Percentiles rank a stretch among this genome's conserved stretches.
phyloP scores from a whole-genome alignment of 108 stramenopile species.

The Epithemia pelagica region DNA sequence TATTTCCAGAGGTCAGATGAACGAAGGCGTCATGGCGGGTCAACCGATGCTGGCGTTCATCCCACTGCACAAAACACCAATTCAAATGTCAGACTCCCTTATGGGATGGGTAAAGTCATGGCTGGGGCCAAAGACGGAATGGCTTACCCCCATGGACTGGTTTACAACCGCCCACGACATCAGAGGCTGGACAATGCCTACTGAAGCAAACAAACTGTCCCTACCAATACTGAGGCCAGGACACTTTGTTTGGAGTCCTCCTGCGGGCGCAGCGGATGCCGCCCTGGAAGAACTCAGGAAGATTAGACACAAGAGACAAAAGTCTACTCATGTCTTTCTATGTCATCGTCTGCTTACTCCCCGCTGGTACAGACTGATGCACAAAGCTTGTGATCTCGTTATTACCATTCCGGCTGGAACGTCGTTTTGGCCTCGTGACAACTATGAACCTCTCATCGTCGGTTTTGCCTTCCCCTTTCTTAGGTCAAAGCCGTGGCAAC shows the following conservation, averaged over 20 bases:
- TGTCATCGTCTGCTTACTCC: constrained; percentile 8
- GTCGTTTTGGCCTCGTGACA: constrained; percentile 1
- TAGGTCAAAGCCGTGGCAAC: constrained; percentile 9
- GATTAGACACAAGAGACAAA: constrained; percentile 6
- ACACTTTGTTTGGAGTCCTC: constrained; percentile 11
- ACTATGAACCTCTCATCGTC: constrained; percentile 8
- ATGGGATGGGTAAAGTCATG: too few relatives aligned
- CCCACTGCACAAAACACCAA: too few relatives aligned
- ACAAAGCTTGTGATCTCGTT: constrained; percentile 7
- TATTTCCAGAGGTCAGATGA: too few relatives aligned
- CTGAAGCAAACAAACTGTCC: too few relatives aligned
- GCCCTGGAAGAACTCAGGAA: constrained; percentile 12
- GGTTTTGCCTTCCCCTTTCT: constrained; percentile 13
- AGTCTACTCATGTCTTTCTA: constrained; percentile 11
- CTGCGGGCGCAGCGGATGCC: constrained; percentile 1
- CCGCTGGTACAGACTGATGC: neutral
- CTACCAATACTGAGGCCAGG: too few relatives aligned
- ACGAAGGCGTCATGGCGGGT: too few relatives aligned
- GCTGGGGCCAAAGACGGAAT: too few relatives aligned
- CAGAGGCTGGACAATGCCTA: too few relatives aligned
- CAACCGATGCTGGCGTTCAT: too few relatives aligned
- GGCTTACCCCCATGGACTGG: too few relatives aligned
- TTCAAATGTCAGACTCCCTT: too few relatives aligned
- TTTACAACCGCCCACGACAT: too few relatives aligned
- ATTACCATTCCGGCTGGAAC: neutral